Evolutionary conservation across 140 eudicot species (phyloP).

Genomic region (Oenanthe javanica): DNA sequence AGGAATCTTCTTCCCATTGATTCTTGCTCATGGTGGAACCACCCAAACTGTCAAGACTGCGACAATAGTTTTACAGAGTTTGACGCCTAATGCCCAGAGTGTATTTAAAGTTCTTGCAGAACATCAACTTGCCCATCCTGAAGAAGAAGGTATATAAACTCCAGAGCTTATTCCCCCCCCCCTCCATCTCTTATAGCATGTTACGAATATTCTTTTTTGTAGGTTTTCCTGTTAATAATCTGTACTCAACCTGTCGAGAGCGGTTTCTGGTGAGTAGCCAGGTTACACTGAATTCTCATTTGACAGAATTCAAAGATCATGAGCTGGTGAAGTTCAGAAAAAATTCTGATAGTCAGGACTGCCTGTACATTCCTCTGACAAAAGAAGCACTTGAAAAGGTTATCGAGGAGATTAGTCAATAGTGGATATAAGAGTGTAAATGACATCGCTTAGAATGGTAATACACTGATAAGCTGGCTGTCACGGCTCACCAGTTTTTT

Average conservation of each 20-base stretch:
- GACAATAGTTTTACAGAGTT: slow-evolving; percentile 84
- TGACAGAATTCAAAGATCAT: slow-evolving; percentile 91
- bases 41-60: slow-evolving; percentile 88
- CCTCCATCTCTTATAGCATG: not conserved
- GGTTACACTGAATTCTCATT: slow-evolving; percentile 83
- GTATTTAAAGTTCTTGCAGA: slow-evolving; percentile 89
- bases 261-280: slow-evolving; percentile 86
- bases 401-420: slow-evolving; percentile 51
- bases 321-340: slow-evolving; percentile 82
- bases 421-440: slow-evolving; percentile 9
- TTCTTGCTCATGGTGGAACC: slow-evolving; percentile 74
- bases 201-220: slow-evolving; percentile 4
- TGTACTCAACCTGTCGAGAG: slow-evolving; percentile 78
- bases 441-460: not conserved
- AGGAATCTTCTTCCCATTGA: slow-evolving; percentile 70
- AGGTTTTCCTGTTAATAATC: slow-evolving; percentile 78
- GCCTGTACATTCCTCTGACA: slow-evolving; percentile 68
- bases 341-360: slow-evolving; percentile 85
- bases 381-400: slow-evolving; percentile 81
- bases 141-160: slow-evolving; percentile 55
- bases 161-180: not conserved
- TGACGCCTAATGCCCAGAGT: slow-evolving; percentile 92
- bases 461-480: not conserved
- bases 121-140: slow-evolving; percentile 81
- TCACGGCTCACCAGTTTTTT: not conserved